Percentiles rank a stretch among this genome's conserved stretches.
Conservation (phyloP, 2,329 filamentous ascomycete species). For the Verruconis gallopava region DNA sequence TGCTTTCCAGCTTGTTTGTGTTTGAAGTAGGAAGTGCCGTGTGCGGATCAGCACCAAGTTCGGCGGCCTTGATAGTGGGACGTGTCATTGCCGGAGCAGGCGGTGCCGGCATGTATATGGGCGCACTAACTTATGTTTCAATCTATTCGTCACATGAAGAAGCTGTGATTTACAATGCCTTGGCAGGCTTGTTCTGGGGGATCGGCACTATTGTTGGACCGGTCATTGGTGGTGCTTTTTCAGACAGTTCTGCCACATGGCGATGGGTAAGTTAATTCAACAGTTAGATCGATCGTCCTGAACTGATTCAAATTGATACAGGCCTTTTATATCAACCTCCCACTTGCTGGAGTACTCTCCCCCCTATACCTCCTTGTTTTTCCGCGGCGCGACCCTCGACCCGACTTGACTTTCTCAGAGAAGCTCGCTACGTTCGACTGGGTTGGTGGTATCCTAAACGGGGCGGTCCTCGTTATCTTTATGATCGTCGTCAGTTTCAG, state of each 20-base stretch:
- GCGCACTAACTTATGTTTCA: constrained; percentile 11
- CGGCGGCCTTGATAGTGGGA: constrained; percentile 21
- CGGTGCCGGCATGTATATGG: constrained; percentile 15
- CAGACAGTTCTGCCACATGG: constrained; percentile 17
- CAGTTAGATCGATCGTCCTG: constrained; percentile 31
- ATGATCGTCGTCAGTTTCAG: constrained; percentile 40
- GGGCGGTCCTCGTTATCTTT: constrained; percentile 25
- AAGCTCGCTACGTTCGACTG: constrained; percentile 11
- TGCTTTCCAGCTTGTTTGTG: constrained; percentile 16
- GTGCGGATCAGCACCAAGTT: constrained; percentile 19
- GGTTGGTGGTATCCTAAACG: constrained; percentile 10
- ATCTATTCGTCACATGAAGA: constrained; percentile 1
- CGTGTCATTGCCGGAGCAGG: constrained; percentile 13
- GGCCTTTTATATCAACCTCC: constrained; percentile 44
- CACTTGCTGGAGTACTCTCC: constrained; percentile 29
- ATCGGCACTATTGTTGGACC: constrained; percentile 19
- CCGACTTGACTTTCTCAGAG: constrained; percentile 4
- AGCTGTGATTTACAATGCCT: constrained; percentile 3
- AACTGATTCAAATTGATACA: constrained; percentile 31
- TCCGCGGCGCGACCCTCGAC: constrained; percentile 18
- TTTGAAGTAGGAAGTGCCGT: constrained; percentile 19
- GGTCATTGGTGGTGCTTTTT: constrained; percentile 21
- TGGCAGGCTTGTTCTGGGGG: constrained; percentile 15
- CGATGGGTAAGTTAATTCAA: constrained; percentile 43
- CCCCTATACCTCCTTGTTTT: constrained; percentile 35